These are phyloP conservation scores for Melampsora larici-populina DNA, from an alignment of 1,284 basidiomycete genomes.

Conservation along the genomic window DNA sequence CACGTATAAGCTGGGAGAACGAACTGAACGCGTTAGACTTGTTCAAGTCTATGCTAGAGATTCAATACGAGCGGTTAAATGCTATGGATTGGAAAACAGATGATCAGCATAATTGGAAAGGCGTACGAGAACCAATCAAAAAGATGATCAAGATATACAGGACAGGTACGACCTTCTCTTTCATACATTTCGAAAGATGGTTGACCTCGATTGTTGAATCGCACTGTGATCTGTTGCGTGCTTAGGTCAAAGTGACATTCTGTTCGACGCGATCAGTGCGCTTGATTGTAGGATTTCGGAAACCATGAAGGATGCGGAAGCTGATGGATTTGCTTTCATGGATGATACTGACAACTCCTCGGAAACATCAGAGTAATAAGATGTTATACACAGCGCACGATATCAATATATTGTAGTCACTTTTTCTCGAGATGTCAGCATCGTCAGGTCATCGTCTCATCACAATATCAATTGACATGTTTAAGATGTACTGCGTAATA, in stretches of 20 bases:
- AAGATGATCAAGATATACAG: conserved; percentile 28
- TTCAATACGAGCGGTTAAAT: not conserved
- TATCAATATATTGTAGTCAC: no score
- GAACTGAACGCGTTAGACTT: conserved; percentile 29
- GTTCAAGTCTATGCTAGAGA: conserved; percentile 8
- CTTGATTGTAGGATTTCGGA: not conserved
- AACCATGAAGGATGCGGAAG: not conserved
- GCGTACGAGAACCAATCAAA: conserved; percentile 15
- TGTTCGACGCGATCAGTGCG: not conserved
- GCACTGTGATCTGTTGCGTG: not conserved
- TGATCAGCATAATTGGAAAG: conserved; percentile 4
- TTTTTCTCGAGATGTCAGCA: no score
- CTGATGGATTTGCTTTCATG: conserved; percentile 4
- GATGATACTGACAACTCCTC: not conserved
- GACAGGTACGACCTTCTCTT: conserved; percentile 5
- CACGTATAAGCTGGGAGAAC: conserved; percentile 20
- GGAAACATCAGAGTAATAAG: not conserved
- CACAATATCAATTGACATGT: no score
- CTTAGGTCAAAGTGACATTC: not conserved
- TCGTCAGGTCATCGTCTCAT: no score
- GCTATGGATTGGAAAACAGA: not conserved
- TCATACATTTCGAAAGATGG: no score
- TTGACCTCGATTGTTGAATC: no score
- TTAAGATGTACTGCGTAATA: no score
- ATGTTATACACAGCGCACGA: not conserved